Evolutionary conservation across 306 rosid species (phyloP).

Genomic region (Cicer chorassanicum): DNA sequence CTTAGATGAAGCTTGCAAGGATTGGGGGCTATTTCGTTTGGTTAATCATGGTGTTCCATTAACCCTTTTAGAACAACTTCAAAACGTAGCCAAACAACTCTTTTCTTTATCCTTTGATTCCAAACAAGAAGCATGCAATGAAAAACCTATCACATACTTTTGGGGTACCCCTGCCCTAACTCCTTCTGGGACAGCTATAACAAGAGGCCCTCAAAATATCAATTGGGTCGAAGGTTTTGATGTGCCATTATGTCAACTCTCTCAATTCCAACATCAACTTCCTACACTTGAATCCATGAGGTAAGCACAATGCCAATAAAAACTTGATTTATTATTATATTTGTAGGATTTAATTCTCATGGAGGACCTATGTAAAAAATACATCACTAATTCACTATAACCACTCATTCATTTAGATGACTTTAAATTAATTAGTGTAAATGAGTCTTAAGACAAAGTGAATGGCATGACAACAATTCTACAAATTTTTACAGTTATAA

Average conservation of each 20-base stretch:
- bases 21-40: constrained; percentile 78
- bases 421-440: too few species aligned
- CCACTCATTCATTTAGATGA: too few species aligned
- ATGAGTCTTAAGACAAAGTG: too few species aligned
- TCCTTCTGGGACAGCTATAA: constrained; percentile 54
- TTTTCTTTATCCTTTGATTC: constrained; percentile 59
- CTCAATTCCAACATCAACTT: constrained; percentile 48
- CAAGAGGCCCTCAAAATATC: constrained; percentile 42
- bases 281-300: constrained; percentile 54
- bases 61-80: constrained; percentile 53
- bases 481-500: too few species aligned
- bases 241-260: constrained; percentile 57
- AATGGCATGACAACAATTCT: too few species aligned
- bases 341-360: too few species aligned
- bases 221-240: constrained; percentile 71
- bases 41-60: constrained; percentile 74
- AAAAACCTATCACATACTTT: constrained; percentile 57
- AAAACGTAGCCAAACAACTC: constrained; percentile 43
- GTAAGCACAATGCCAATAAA: constrained; percentile 34
- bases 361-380: too few species aligned
- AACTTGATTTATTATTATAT: neutral
- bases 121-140: constrained; percentile 52
- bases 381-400: too few species aligned
- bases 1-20: constrained; percentile 61
- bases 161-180: constrained; percentile 77